Evolutionary conservation across 257 asterid genomes (phyloP).

Genomic region (Solanum chmielewskii): DNA sequence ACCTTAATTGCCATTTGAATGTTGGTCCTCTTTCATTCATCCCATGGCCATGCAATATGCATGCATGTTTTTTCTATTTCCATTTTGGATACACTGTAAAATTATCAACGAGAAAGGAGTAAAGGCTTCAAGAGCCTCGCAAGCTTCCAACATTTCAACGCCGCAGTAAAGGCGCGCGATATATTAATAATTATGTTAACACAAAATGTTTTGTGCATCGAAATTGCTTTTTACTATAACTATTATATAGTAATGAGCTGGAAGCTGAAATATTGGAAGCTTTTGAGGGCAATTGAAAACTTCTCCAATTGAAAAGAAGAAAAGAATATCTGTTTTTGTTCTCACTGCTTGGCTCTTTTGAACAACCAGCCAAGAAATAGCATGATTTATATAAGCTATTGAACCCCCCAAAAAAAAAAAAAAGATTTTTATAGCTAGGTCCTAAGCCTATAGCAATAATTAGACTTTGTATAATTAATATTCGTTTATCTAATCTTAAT

Average conservation of each 20-base stretch:
- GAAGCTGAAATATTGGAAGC: neutral
- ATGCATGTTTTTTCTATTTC: neutral
- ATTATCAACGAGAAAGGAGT: neutral
- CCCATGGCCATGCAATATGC: neutral
- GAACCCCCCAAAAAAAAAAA: too few relatives aligned
- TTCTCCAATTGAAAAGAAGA: neutral
- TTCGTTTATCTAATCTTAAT: neutral
- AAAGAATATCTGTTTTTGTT: neutral
- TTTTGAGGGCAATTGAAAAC: slow-evolving; percentile 1
- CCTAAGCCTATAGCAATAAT: neutral
- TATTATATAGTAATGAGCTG: neutral
- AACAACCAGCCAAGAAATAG: neutral
- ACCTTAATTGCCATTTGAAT: neutral
- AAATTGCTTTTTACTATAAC: neutral
- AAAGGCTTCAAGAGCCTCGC: neutral
- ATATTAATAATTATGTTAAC: neutral
- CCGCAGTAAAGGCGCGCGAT: neutral
- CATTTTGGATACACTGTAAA: neutral
- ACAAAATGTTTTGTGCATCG: neutral
- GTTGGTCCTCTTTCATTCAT: neutral
- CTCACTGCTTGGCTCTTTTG: neutral
- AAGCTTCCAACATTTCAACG: neutral
- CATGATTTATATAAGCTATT: neutral
- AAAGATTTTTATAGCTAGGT: neutral
- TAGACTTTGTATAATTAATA: neutral